Evolutionary conservation across 169 alveolate genomes (phyloP).

Genomic region (Plasmodium gonderi): DNA sequence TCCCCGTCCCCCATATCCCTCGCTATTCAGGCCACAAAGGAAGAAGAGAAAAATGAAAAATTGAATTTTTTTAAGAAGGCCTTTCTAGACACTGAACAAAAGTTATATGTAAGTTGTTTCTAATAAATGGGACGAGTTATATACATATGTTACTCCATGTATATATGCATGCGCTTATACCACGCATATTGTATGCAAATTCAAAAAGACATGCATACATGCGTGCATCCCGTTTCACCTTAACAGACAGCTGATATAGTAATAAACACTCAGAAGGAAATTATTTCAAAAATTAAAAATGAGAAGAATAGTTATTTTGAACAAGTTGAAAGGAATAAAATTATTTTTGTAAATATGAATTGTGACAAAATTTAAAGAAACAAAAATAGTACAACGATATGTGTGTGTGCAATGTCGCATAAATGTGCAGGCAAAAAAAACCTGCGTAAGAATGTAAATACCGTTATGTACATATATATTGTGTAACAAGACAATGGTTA

Average conservation of each 20-base stretch:
- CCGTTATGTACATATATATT: background rate
- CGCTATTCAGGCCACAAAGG: conserved; percentile 17
- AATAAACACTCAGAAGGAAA: conserved; percentile 45
- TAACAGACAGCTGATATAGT: conserved; percentile 60
- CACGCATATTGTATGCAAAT: too few species aligned
- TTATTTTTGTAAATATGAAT: conserved; percentile 21
- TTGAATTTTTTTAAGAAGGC: conserved; percentile 48
- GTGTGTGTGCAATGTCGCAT: background rate
- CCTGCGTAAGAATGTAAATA: background rate
- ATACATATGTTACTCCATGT: background rate
- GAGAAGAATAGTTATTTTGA: conserved; percentile 42
- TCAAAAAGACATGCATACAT: too few species aligned
- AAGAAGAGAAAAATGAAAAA: conserved; percentile 18
- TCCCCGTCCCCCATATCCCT: too few species aligned
- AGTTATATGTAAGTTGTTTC: conserved; percentile 40
- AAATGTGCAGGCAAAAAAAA: background rate
- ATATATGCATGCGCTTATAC: background rate
- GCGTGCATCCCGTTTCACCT: background rate
- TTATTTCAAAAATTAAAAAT: conserved; percentile 51
- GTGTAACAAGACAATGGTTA: too few species aligned
- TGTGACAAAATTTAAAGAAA: background rate
- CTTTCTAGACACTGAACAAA: conserved; percentile 62
- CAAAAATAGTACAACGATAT: background rate
- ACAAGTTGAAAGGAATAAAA: conserved; percentile 19
- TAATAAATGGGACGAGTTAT: background rate